Evolutionary conservation across 352 stramenopile genomes (phyloP).

Genomic region (Phytophthora idaei): DNA sequence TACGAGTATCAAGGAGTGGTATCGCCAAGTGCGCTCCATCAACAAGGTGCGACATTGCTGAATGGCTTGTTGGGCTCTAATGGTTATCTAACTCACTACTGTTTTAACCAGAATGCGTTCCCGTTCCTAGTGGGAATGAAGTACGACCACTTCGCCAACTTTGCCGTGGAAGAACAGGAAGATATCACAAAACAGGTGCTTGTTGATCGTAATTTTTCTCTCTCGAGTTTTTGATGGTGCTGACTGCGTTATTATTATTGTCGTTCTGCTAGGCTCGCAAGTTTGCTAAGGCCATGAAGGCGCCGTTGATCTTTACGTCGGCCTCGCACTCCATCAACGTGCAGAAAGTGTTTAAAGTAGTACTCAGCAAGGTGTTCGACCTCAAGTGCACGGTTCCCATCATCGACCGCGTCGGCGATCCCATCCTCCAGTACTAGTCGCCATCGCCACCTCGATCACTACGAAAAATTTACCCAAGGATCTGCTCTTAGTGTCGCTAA

Average conservation of each 20-base stretch:
- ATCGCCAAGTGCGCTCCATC: conserved; percentile 89
- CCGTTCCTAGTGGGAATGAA: conserved; percentile 95
- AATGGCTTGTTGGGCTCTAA: neutral
- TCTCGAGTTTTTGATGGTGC: neutral
- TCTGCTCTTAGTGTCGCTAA: conserved; percentile 12
- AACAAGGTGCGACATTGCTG: conserved; percentile 69
- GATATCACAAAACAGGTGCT: conserved; percentile 93
- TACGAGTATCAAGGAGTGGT: conserved; percentile 94
- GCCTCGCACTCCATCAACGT: conserved; percentile 95
- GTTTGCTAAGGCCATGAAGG: conserved; percentile 95
- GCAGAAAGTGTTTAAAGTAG: conserved; percentile 96
- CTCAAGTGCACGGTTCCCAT: conserved; percentile 94
- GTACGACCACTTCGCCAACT: conserved; percentile 94
- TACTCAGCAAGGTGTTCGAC: conserved; percentile 94
- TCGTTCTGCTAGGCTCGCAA: conserved; percentile 79
- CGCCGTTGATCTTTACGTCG: conserved; percentile 94
- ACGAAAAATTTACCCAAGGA: conserved; percentile 15
- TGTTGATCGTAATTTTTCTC: neutral
- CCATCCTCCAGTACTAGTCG: conserved; percentile 89
- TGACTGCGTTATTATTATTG: conserved; percentile 3
- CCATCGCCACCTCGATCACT: conserved; percentile 11
- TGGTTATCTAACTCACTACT: neutral
- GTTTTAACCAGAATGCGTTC: conserved; percentile 77
- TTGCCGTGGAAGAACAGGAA: conserved; percentile 91
- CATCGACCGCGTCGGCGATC: conserved; percentile 92